Conservation (phyloP, 805 yeast species). For the Suhomyces prunicola region DNA sequence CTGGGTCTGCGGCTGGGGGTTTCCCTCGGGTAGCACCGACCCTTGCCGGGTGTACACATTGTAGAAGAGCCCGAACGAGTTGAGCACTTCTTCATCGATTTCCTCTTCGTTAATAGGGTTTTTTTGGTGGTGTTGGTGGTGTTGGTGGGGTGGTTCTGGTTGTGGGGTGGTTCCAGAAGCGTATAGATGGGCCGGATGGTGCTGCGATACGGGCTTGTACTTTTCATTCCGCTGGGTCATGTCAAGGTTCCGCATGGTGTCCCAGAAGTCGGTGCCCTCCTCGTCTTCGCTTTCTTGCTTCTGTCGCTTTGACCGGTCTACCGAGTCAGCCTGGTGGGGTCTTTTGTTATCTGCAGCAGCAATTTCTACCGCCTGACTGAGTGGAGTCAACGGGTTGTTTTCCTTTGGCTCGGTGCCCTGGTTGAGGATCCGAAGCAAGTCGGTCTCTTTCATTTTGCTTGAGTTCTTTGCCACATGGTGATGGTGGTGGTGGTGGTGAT, state of each 20-base stretch:
- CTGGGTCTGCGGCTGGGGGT: slow-evolving; percentile 8
- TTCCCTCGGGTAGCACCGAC: slow-evolving; percentile 20
- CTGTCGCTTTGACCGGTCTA: slow-evolving; percentile 7
- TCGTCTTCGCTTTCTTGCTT: slow-evolving; percentile 41
- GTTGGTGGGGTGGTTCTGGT: background rate
- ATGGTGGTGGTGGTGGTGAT: slow-evolving; percentile 31
- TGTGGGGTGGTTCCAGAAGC: slow-evolving; percentile 2
- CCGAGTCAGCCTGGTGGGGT: background rate
- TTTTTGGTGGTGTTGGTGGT: background rate
- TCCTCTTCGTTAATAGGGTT: slow-evolving; percentile 20
- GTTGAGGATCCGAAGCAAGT: slow-evolving; percentile 45
- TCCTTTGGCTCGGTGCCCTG: slow-evolving; percentile 11
- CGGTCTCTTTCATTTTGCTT: slow-evolving; percentile 21
- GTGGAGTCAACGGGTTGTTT: slow-evolving; percentile 28
- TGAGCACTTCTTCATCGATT: slow-evolving; percentile 33
- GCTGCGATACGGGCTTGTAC: slow-evolving; percentile 48
- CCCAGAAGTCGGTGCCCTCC: slow-evolving; percentile 71
- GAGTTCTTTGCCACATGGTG: slow-evolving; percentile 15
- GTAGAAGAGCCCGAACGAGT: slow-evolving; percentile 38
- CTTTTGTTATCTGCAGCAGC: slow-evolving; percentile 28
- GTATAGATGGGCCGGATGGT: slow-evolving; percentile 47
- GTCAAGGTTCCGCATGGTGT: slow-evolving; percentile 56
- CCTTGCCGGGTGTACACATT: slow-evolving; percentile 35
- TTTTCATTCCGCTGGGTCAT: background rate
- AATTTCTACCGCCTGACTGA: slow-evolving; percentile 40